Conservation (phyloP, 176 grass and related monocot genomes). For the Oryza coarctata region DNA sequence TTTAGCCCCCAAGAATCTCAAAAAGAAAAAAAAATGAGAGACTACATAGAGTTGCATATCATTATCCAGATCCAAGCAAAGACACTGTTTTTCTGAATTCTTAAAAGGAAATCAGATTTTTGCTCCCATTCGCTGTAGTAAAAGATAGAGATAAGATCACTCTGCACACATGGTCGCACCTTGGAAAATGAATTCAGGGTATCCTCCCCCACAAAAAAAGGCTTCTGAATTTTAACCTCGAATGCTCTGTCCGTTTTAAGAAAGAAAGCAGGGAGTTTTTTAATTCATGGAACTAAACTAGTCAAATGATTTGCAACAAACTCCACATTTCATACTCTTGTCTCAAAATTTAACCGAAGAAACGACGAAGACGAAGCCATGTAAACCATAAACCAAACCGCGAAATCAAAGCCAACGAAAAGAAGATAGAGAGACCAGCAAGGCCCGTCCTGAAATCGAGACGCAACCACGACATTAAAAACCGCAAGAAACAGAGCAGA, state of each 20-base stretch:
- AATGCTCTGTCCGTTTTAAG: not conserved
- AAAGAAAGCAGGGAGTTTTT: not conserved
- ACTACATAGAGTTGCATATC: slow-evolving; percentile 11
- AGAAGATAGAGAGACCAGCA: not conserved
- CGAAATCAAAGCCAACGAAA: not conserved
- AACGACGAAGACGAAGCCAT: not conserved
- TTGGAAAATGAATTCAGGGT: not conserved
- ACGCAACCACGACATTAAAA: not conserved
- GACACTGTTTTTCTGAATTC: not conserved
- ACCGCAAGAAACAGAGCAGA: slow-evolving; percentile 5
- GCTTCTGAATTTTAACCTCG: not conserved
- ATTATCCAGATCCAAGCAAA: slow-evolving; percentile 33
- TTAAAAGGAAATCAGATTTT: slow-evolving; percentile 13
- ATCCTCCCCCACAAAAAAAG: not conserved
- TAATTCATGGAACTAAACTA: not conserved
- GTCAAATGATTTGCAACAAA: not conserved
- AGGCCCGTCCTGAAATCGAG: not conserved
- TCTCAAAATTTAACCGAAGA: not conserved
- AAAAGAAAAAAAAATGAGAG: slow-evolving; percentile 19
- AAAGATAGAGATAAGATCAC: not conserved
- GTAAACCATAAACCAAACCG: not conserved
- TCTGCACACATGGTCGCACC: not conserved
- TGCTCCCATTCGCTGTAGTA: not conserved
- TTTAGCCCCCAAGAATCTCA: slow-evolving; percentile 38
- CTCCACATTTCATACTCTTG: not conserved